Conservation (phyloP, 2,329 filamentous ascomycete species). For the Colletotrichum scovillei region DNA sequence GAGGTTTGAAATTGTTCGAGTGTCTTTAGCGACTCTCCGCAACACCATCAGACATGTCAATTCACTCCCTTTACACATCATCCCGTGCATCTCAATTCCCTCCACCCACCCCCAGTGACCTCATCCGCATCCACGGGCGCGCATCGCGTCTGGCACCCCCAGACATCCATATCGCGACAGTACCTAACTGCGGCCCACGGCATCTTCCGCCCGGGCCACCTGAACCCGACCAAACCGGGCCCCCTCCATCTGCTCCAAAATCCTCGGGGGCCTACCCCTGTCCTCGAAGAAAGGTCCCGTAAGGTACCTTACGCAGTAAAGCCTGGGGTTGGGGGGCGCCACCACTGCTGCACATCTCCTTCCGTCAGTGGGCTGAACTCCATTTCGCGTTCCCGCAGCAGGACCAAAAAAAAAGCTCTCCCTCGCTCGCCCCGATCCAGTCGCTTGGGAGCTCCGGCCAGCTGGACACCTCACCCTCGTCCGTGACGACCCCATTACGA, state of each 20-base stretch:
- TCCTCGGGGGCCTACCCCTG: slow-evolving; percentile 29
- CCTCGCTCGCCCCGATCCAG: slow-evolving; percentile 22
- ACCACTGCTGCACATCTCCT: slow-evolving; percentile 14
- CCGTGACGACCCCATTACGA: slow-evolving; percentile 34
- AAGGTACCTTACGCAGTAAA: not conserved
- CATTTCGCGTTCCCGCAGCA: slow-evolving; percentile 17
- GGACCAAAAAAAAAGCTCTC: slow-evolving; percentile 13
- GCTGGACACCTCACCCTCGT: slow-evolving; percentile 25
- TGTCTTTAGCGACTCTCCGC: not conserved
- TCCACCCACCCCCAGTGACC: not conserved
- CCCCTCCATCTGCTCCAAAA: slow-evolving; percentile 18
- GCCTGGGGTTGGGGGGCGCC: slow-evolving; percentile 11
- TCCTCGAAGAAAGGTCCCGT: slow-evolving; percentile 3
- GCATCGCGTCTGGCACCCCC: slow-evolving; percentile 18
- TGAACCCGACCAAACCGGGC: slow-evolving; percentile 12
- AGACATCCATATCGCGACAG: slow-evolving; percentile 22
- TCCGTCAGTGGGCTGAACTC: slow-evolving; percentile 31
- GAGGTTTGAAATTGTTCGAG: not conserved
- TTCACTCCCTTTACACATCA: not conserved
- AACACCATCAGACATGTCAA: not conserved
- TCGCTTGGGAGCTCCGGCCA: slow-evolving; percentile 31
- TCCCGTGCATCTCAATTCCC: not conserved
- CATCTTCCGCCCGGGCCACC: slow-evolving; percentile 33
- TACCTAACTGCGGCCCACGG: slow-evolving; percentile 30
- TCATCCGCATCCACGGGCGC: not conserved